These are phyloP conservation scores for Hypericum androsaemum DNA, from an alignment of 345 rosid species.

Conservation along the genomic window DNA sequence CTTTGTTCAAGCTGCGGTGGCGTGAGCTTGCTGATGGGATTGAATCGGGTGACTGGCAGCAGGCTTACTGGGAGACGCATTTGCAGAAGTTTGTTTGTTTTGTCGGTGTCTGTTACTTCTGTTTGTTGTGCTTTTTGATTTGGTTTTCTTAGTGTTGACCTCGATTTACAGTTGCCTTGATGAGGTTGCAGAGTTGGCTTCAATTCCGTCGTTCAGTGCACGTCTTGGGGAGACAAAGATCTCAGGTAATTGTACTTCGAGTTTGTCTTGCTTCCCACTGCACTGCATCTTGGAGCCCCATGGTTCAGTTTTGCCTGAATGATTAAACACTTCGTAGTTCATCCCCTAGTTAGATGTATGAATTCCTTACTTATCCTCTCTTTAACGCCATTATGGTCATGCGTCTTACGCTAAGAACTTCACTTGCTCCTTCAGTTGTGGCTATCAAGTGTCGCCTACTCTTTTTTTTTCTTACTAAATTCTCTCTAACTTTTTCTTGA, in stretches of 20 bases:
- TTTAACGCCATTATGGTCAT: too few species aligned
- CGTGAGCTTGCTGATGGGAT: conserved; percentile 23
- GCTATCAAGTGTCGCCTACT: too few species aligned
- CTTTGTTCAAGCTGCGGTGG: conserved; percentile 60
- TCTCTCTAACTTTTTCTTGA: too few species aligned
- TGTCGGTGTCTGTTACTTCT: not conserved
- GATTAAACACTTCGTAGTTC: too few species aligned
- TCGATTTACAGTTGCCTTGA: conserved; percentile 67
- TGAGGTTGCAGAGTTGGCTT: conserved; percentile 65
- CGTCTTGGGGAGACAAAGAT: conserved; percentile 39
- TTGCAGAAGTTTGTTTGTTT: conserved; percentile 44
- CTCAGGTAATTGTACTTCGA: conserved; percentile 34
- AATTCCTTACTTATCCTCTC: too few species aligned
- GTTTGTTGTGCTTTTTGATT: not conserved
- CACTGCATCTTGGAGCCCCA: not conserved
- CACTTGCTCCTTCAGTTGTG: too few species aligned
- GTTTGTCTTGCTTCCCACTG: not conserved
- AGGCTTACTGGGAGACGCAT: conserved; percentile 74
- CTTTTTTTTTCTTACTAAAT: too few species aligned
- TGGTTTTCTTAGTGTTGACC: conserved; percentile 8
- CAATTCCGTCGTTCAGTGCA: conserved; percentile 56
- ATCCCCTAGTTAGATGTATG: too few species aligned
- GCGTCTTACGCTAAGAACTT: too few species aligned
- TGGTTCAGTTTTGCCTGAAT: not conserved
- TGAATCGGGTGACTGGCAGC: conserved; percentile 55